Conservation (phyloP, 345 rosid species). For the Orychophragmus violaceus region DNA sequence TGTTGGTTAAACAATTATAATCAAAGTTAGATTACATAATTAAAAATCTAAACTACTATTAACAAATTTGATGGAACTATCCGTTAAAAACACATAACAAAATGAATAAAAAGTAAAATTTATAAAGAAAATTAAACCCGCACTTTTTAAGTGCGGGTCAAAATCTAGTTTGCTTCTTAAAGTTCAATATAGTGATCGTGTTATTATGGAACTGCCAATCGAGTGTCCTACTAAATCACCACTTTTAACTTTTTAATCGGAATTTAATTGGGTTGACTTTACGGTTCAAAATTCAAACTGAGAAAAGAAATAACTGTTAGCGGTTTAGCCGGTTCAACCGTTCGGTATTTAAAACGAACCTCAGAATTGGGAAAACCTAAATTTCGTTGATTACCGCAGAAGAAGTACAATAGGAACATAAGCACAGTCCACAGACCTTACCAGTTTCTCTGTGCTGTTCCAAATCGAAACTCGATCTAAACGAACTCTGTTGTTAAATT, state of each 20-base stretch:
- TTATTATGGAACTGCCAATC: no score
- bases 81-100: no score
- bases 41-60: no score
- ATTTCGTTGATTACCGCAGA: background rate
- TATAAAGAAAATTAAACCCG: no score
- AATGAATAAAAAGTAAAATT: no score
- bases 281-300: background rate
- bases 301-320: background rate
- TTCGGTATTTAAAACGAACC: background rate
- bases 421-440: background rate
- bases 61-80: no score
- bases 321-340: background rate
- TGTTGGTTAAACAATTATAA: no score
- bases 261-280: background rate
- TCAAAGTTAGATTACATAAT: no score
- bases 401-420: background rate
- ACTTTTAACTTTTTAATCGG: background rate
- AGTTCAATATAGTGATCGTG: no score
- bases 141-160: no score
- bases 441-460: background rate
- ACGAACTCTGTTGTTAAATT: background rate
- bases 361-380: background rate
- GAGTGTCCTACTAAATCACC: no score
- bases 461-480: background rate
- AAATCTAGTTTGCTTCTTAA: no score